These are phyloP conservation scores for Suillus weaverae DNA, from an alignment of 768 basidiomycete genomes.

Conservation along the genomic window DNA sequence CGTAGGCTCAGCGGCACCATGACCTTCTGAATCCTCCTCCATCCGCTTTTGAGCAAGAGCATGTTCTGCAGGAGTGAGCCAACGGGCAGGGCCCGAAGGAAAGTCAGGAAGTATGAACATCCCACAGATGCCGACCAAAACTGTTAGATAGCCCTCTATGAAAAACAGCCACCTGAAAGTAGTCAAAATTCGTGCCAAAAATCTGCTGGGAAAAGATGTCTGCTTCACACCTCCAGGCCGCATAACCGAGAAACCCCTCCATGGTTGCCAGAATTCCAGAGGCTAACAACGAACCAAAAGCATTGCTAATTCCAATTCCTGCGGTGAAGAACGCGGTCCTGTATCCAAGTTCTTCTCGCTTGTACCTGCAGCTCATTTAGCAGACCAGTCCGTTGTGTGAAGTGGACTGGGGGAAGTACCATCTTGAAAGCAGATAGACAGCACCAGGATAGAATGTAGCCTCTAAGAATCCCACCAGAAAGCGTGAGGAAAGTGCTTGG, in stretches of 20 bases:
- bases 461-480: slow-evolving; percentile 67
- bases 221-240: slow-evolving; percentile 62
- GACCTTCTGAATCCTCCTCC: slow-evolving; percentile 56
- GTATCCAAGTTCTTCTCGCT: slow-evolving; percentile 61
- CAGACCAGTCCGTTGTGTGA: background rate
- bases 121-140: slow-evolving; percentile 47
- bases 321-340: slow-evolving; percentile 68
- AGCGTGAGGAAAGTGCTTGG: slow-evolving; percentile 60
- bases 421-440: slow-evolving; percentile 64
- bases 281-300: slow-evolving; percentile 74
- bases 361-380: slow-evolving; percentile 47
- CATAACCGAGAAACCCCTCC: slow-evolving; percentile 63
- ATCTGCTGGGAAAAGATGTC: background rate
- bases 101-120: slow-evolving; percentile 72
- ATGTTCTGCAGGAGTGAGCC: slow-evolving; percentile 55
- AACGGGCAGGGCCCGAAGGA: slow-evolving; percentile 52
- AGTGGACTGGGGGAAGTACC: slow-evolving; percentile 31
- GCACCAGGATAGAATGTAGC: slow-evolving; percentile 67
- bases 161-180: slow-evolving; percentile 64
- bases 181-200: background rate
- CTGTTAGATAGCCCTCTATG: slow-evolving; percentile 58
- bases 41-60: slow-evolving; percentile 55
- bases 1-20: slow-evolving; percentile 46
- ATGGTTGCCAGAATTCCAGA: slow-evolving; percentile 67
- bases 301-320: slow-evolving; percentile 72